Evolutionary conservation across 805 yeast genomes (phyloP), one percentile per base, ranked within the genome.

Genomic region (Candida railenensis): DNA sequence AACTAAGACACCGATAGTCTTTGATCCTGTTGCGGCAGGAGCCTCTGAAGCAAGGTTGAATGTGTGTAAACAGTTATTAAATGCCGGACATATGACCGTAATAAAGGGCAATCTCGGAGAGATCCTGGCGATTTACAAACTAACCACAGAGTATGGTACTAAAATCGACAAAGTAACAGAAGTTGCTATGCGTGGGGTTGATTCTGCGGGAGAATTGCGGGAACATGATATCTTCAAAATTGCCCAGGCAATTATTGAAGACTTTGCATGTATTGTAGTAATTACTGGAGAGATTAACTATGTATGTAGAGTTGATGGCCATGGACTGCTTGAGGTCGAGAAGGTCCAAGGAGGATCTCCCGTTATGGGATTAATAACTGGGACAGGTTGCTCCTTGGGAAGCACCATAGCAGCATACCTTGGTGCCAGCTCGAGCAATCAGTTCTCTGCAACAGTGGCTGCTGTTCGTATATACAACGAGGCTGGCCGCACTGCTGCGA

Each of bases 21-120:
- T 86, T 53, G 97, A 90, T 62, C 97, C 97, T 0, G 96, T 90
- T n/a, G 97, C 90, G 0, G 89, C 85, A 34, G 96, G 96, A 22
- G 96, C 97, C 0, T 76, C 96, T 0, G 47, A 57, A 3, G 75
- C 79, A 3, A 73, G 97, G 48, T 67, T 69, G 34, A 56, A 63
- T 2, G 69, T 81, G 15, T 77, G 82, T 43, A 61, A 69, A 22
- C 58, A 60, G 0, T 54, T 89, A 8, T 61, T 90, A 28, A 71
- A 82, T 33, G 61, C 72, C 11, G 89, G 89, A 1, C 77, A 74
- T 55, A 76, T 73, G 50, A 69, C 80, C 25, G 89, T 86, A 22
- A 82, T 90, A 52, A 89, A 91, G 62, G 97, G 96, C 1, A 90
- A 90, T 56, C 77, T 81, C 11, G 89, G 92, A n/a, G 97, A 90